Evolutionary conservation across 257 asterid genomes (phyloP).

Genomic region (Solanum virginianum): DNA sequence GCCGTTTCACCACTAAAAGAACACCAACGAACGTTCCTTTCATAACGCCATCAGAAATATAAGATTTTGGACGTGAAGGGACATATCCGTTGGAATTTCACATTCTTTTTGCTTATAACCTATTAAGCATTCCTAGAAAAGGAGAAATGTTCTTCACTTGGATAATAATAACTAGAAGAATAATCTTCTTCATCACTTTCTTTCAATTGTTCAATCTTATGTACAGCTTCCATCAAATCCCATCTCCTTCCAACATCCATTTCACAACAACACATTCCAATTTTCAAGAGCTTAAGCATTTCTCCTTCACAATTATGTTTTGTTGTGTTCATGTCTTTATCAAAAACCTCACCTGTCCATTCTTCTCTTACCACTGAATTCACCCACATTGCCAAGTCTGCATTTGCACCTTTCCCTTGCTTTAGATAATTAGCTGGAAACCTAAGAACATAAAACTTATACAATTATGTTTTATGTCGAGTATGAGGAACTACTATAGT

Average conservation of each 20-base stretch:
- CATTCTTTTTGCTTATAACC: neutral
- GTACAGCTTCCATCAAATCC: conserved; percentile 34
- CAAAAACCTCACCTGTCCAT: conserved; percentile 66
- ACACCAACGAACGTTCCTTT: neutral
- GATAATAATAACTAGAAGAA: conserved; percentile 18
- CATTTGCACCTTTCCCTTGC: conserved; percentile 35
- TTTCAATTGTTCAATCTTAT: conserved; percentile 38
- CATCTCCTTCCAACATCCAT: conserved; percentile 36
- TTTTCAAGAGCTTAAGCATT: conserved; percentile 54
- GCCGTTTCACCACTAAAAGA: neutral
- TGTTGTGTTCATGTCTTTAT: conserved; percentile 29
- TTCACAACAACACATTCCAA: conserved; percentile 69
- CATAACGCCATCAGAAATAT: neutral
- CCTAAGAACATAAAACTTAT: too few relatives aligned
- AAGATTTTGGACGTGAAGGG: neutral
- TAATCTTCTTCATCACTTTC: conserved; percentile 30
- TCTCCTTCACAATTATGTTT: conserved; percentile 23
- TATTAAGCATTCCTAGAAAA: conserved; percentile 8
- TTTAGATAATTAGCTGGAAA: conserved; percentile 45
- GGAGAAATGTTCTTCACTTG: conserved; percentile 33
- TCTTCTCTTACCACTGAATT: conserved; percentile 60
- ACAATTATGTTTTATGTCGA: too few relatives aligned
- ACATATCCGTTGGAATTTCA: neutral
- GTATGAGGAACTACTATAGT: too few relatives aligned
- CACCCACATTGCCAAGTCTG: conserved; percentile 55